These are phyloP conservation scores for Cyathus striatus DNA, from an alignment of 768 basidiomycete species.

Conservation along the genomic window DNA sequence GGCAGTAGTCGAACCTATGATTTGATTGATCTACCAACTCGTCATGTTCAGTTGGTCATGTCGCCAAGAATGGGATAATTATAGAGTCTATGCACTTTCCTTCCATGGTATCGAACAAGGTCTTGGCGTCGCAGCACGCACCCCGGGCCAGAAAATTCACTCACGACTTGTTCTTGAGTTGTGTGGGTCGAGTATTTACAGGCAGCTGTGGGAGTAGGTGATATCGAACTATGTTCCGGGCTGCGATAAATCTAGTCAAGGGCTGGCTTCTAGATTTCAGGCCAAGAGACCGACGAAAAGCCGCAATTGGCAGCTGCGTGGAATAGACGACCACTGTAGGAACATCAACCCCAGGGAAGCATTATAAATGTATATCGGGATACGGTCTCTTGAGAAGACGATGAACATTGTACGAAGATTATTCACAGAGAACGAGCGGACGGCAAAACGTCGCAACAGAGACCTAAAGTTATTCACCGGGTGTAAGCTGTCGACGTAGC, in stretches of 20 bases:
- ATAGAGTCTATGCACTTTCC: background rate
- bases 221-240: background rate
- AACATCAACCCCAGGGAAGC: slow-evolving; percentile 8
- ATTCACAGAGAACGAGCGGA: too few relatives aligned
- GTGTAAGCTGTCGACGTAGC: background rate
- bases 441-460: background rate
- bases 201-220: background rate
- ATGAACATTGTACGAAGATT: too few relatives aligned
- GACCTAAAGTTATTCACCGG: background rate
- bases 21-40: background rate
- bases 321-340: slow-evolving; percentile 8
- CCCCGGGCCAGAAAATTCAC: background rate
- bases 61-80: background rate
- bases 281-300: slow-evolving; percentile 6
- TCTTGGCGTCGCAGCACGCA: background rate
- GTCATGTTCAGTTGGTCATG: background rate
- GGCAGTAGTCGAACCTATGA: background rate
- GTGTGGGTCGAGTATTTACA: background rate
- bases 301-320: slow-evolving; percentile 1
- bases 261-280: background rate
- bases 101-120: background rate
- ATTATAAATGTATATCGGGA: background rate
- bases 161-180: background rate
- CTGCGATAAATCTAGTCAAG: too few relatives aligned
- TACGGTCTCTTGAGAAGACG: slow-evolving; percentile 1